These are phyloP conservation scores for Colletotrichum lindemuthianum DNA, from an alignment of 2,329 filamentous ascomycete genomes.

Conservation along the genomic window DNA sequence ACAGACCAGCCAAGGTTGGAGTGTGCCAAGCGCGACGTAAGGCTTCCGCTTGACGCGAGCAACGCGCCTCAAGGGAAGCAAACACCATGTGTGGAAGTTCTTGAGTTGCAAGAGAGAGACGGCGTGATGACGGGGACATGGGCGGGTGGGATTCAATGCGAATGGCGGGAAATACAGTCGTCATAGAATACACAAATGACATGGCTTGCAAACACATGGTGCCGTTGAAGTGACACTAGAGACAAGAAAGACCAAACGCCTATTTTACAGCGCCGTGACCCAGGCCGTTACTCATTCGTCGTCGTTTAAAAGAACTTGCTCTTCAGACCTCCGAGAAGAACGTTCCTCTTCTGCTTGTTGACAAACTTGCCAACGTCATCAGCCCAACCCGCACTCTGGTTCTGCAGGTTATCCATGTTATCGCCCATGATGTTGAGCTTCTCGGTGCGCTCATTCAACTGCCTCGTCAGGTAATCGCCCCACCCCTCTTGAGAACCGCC, in stretches of 20 bases:
- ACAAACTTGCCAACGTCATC: constrained; percentile 91
- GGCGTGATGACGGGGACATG: no score
- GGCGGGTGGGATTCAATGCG: no score
- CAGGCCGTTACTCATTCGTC: constrained; percentile 28
- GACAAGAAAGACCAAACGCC: background rate
- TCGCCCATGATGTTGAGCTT: constrained; percentile 85
- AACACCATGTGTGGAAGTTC: no score
- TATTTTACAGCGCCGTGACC: constrained; percentile 7
- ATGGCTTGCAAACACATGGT: no score
- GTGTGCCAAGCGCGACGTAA: no score
- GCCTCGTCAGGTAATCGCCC: constrained; percentile 84
- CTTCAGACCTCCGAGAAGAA: constrained; percentile 77
- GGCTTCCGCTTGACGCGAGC: no score
- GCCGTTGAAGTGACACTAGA: background rate
- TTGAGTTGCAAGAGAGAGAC: no score
- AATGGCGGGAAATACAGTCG: no score
- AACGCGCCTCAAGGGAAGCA: no score
- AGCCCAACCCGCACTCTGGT: constrained; percentile 84
- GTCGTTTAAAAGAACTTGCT: constrained; percentile 60
- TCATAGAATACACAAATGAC: no score
- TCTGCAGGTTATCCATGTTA: constrained; percentile 82
- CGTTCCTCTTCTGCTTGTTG: constrained; percentile 84
- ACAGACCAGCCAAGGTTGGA: no score
- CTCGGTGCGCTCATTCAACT: constrained; percentile 91
- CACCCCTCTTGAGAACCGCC: constrained; percentile 66